Percentiles rank a stretch among this genome's conserved stretches.
phyloP scores from a whole-genome alignment of 805 yeast species.

The Candida sonorensis region DNA sequence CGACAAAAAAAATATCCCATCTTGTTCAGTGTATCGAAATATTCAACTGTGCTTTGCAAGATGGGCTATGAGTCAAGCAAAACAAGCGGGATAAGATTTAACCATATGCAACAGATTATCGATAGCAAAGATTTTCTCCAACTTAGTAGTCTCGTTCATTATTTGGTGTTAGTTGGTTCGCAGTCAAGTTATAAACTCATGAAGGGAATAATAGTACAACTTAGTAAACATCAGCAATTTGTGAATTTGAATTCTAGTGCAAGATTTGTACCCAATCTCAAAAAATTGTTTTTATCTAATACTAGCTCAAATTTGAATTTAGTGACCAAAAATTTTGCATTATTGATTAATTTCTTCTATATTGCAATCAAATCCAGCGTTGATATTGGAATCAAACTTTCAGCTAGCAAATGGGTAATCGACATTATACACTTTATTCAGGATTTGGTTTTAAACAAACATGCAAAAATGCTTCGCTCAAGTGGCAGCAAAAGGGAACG shows the following conservation, averaged over 20 bases:
- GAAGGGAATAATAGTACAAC: too few species aligned
- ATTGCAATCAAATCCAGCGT: background rate
- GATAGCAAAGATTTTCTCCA: too few species aligned
- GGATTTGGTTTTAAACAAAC: conserved; percentile 7
- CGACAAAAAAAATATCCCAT: too few species aligned
- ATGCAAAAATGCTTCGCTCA: background rate
- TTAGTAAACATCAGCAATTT: background rate
- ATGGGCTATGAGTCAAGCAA: too few species aligned
- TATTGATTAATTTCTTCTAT: background rate
- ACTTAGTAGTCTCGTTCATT: too few species aligned
- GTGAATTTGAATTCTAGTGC: background rate
- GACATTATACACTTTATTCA: conserved; percentile 9
- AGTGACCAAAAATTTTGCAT: background rate
- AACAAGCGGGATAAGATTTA: too few species aligned
- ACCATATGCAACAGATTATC: too few species aligned
- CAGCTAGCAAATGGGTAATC: background rate
- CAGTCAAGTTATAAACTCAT: background rate
- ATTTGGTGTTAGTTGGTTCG: too few species aligned
- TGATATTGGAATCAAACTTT: background rate
- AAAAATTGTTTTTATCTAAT: background rate
- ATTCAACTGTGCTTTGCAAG: too few species aligned
- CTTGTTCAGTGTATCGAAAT: too few species aligned
- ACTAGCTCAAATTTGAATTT: background rate
- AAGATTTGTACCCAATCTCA: background rate
- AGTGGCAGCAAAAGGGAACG: conserved; percentile 2